Conservation (phyloP, 2,329 filamentous ascomycete genomes). For the Talaromyces atroroseus region DNA sequence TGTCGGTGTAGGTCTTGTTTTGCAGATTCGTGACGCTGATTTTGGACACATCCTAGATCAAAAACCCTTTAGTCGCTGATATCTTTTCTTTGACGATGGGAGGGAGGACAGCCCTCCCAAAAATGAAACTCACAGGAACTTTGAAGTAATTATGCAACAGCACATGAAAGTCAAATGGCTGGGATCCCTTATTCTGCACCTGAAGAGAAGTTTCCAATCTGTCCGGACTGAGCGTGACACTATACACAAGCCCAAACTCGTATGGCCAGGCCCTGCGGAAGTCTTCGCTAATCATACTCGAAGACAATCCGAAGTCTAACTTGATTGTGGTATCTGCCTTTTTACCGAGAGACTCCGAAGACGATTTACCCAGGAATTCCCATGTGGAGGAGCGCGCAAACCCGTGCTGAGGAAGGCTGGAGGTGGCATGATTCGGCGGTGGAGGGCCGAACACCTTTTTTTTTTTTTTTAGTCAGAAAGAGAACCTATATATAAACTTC, state of each 20-base stretch:
- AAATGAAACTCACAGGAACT: constrained; percentile 57
- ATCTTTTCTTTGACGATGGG: neutral
- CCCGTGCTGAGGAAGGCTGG: constrained; percentile 81
- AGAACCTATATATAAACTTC: too few relatives aligned
- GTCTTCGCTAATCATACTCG: constrained; percentile 62
- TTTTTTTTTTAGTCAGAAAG: neutral
- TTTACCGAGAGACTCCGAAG: constrained; percentile 32
- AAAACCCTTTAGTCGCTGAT: neutral
- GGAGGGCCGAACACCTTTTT: constrained; percentile 73
- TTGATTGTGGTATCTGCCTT: constrained; percentile 67
- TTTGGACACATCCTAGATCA: constrained; percentile 66
- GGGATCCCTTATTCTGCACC: constrained; percentile 78
- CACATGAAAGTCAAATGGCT: constrained; percentile 84
- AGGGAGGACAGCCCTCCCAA: too few relatives aligned
- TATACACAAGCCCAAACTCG: constrained; percentile 87
- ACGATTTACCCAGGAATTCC: constrained; percentile 74
- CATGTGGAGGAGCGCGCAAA: constrained; percentile 85
- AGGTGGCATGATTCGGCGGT: constrained; percentile 69
- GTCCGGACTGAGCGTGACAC: constrained; percentile 72
- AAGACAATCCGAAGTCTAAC: constrained; percentile 89
- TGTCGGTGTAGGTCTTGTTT: constrained; percentile 73
- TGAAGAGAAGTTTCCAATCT: constrained; percentile 75
- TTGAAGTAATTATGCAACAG: constrained; percentile 87
- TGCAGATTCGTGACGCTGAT: constrained; percentile 71
- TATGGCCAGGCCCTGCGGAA: constrained; percentile 72